Evolutionary conservation across 2,329 filamentous ascomycete species (phyloP).

Genomic region (Diaporthe vaccinii): DNA sequence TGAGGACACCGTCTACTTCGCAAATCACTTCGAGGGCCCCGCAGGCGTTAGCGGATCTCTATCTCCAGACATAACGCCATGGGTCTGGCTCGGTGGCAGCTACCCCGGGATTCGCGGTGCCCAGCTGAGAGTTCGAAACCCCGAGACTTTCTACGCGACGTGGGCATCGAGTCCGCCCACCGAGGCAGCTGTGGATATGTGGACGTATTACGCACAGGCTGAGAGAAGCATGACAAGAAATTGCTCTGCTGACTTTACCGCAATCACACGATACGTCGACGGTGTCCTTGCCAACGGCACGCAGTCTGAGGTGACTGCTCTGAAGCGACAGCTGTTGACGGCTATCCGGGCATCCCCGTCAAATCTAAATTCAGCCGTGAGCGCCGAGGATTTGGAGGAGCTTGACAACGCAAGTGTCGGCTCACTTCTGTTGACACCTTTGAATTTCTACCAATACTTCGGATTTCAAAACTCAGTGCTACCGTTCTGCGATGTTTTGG

Average conservation of each 20-base stretch:
- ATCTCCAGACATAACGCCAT: conserved; percentile 60
- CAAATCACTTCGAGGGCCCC: conserved; percentile 45
- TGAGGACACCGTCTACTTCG: conserved; percentile 49
- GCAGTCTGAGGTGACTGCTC: background rate
- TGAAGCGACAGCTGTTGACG: conserved; percentile 31
- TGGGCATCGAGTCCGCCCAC: conserved; percentile 64
- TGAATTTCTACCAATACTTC: conserved; percentile 36
- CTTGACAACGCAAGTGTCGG: conserved; percentile 28
- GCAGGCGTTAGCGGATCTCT: conserved; percentile 42
- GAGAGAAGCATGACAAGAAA: conserved; percentile 57
- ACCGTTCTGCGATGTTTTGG: conserved; percentile 37
- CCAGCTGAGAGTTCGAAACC: conserved; percentile 60
- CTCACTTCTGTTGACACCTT: conserved; percentile 1
- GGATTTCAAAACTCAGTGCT: conserved; percentile 15
- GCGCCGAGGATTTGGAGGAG: background rate
- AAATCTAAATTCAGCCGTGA: background rate
- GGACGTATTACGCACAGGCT: conserved; percentile 63
- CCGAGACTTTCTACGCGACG: conserved; percentile 65
- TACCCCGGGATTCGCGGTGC: conserved; percentile 65
- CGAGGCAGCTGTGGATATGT: conserved; percentile 60
- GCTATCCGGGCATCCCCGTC: conserved; percentile 19
- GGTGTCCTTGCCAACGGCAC: conserved; percentile 29
- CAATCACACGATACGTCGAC: conserved; percentile 36
- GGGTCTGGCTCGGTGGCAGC: conserved; percentile 65
- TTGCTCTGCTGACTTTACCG: conserved; percentile 40